Evolutionary conservation across 2,329 filamentous ascomycete genomes (phyloP), one percentile per base, ranked within the genome.

Genomic region (Phialocephala sp.): DNA sequence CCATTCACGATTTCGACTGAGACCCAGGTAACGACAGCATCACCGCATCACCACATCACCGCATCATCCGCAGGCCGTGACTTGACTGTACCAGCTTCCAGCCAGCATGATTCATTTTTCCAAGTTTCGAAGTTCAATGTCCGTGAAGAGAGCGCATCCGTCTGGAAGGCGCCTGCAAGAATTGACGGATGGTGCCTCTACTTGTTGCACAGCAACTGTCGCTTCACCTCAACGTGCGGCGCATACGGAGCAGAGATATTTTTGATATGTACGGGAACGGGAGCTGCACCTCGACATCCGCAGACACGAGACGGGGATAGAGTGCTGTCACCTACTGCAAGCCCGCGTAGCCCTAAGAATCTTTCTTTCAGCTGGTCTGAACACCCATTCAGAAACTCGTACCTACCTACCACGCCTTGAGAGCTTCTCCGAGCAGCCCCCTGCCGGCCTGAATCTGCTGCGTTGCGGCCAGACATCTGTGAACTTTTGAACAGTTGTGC

Each of bases 311-410:
- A 22, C 45, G 22, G 22, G 56, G 57, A 22, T 56, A 35, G 54
- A 57, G 32, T 64, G 56, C 50, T 64, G 63, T 60, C 58, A 64
- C n/a, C 43, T 59, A 27, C 36, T 59, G 45, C 61, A 64, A 59
- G 62, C 54, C 59, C 14, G 50, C 47, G 15, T 52, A 27, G 22
- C 20, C 8, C 20, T 27, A 27, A 59, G 62, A 55, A 45, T 43
- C 59, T 66, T 6, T 58, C 64, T 63, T 66, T 63, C 64, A 61
- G 61, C 61, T 63, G 22, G 54, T 59, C 24, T 35, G 58, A 22
- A 54, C 50, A 11, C 45, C 22, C n/a, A 24, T 54, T 15, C 50
- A 32, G 50, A 35, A 32, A 54, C 14, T 4, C n/a, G 50, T 50
- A 20, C 50, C 22, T 50, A 20, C 50, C 22, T 27, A 54, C 15